Percentiles rank a stretch among this genome's conserved stretches.
These are phyloP conservation scores for Aspergillus sp. DNA, from an alignment of 2,329 filamentous ascomycete genomes.

Conservation along the genomic window DNA sequence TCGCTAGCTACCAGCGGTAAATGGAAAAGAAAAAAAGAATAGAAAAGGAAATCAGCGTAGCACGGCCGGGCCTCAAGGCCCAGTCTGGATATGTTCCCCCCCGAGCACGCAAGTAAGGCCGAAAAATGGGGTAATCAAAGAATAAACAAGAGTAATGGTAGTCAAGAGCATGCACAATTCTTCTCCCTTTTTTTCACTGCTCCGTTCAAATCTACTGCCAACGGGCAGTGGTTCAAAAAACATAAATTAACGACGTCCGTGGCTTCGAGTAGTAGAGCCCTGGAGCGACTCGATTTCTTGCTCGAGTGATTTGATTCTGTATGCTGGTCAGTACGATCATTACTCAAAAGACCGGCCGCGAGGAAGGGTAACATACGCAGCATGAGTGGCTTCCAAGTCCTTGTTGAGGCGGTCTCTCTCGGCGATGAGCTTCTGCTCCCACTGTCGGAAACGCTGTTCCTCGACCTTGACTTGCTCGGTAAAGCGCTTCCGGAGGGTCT, in stretches of 20 bases:
- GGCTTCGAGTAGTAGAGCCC: slow-evolving; percentile 81
- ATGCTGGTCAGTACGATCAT: slow-evolving; percentile 19
- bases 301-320: slow-evolving; percentile 57
- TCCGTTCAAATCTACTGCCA: slow-evolving; percentile 11
- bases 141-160: slow-evolving; percentile 33
- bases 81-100: slow-evolving; percentile 24
- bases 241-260: slow-evolving; percentile 72
- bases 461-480: slow-evolving; percentile 99
- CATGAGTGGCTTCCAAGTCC: slow-evolving; percentile 96
- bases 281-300: slow-evolving; percentile 90
- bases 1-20: slow-evolving; percentile 38
- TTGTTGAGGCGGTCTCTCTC: slow-evolving; percentile 99
- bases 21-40: slow-evolving; percentile 28
- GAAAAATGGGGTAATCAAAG: slow-evolving; percentile 20
- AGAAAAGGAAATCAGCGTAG: slow-evolving; percentile 25
- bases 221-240: slow-evolving; percentile 3
- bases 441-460: slow-evolving; percentile 97
- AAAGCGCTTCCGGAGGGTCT: slow-evolving; percentile 96
- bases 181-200: slow-evolving; percentile 21
- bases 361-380: slow-evolving; percentile 48
- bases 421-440: slow-evolving; percentile 99
- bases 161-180: slow-evolving; percentile 22
- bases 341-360: background rate
- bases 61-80: slow-evolving; percentile 5
- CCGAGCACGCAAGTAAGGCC: slow-evolving; percentile 25